Conservation (phyloP, 1,284 basidiomycete species). For the Sanghuangporus weigelae region DNA sequence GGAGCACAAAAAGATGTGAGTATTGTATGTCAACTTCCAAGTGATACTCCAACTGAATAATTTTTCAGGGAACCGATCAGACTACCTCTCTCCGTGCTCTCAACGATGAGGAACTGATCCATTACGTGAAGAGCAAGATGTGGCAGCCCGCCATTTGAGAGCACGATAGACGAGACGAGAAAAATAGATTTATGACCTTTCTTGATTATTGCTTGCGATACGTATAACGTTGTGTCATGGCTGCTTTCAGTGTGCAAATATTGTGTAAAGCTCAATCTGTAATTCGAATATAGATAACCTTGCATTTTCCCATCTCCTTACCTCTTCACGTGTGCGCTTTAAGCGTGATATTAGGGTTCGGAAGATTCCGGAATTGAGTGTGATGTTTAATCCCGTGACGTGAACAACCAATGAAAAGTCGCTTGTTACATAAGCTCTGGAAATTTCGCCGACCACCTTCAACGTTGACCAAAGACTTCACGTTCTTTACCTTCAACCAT, state of each 20-base stretch:
- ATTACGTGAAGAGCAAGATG: constrained; percentile 59
- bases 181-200: neutral
- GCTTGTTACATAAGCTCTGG: neutral
- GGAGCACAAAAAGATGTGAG: constrained; percentile 70
- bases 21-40: constrained; percentile 14
- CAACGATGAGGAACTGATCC: constrained; percentile 50
- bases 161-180: neutral
- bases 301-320: neutral
- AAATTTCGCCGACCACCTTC: constrained; percentile 4
- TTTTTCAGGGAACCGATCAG: constrained; percentile 52
- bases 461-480: constrained; percentile 5
- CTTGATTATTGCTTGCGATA: neutral
- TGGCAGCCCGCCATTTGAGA: constrained; percentile 49
- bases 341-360: neutral
- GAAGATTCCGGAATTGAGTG: constrained; percentile 1
- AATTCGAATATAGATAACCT: neutral
- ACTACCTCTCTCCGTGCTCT: constrained; percentile 48
- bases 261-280: neutral
- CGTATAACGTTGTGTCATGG: neutral
- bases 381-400: neutral
- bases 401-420: neutral
- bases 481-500: constrained; percentile 17
- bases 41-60: neutral
- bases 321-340: neutral
- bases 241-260: neutral